A percentile compares a stretch with the other conserved stretches of the same genome.
Conservation (phyloP, 495 filamentous ascomycete genomes). For the Aspergillus olivimuriae region DNA sequence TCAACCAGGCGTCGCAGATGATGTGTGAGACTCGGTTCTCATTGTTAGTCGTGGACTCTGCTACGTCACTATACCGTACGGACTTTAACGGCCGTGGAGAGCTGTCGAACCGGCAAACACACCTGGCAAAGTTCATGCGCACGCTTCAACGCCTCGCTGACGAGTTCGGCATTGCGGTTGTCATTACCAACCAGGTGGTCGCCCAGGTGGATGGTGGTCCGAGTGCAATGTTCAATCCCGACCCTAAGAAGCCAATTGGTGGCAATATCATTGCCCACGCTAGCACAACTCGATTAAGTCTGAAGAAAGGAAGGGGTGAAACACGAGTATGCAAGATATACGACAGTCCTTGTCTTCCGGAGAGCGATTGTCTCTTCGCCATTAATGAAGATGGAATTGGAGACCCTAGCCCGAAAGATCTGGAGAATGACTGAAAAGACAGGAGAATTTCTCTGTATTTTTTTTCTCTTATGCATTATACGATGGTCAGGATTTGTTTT, state of each 20-base stretch:
- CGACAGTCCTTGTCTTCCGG: conserved; percentile 92
- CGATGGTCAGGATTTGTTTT: conserved; percentile 15
- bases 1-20: conserved; percentile 94
- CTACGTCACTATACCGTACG: conserved; percentile 89
- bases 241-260: conserved; percentile 98
- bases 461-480: conserved; percentile 25
- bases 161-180: conserved; percentile 96
- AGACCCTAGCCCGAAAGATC: conserved; percentile 90
- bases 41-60: conserved; percentile 88
- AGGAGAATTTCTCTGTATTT: conserved; percentile 9
- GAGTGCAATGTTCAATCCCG: conserved; percentile 95
- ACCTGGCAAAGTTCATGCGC: conserved; percentile 96
- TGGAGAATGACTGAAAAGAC: conserved; percentile 63
- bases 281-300: conserved; percentile 79
- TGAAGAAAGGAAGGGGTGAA: conserved; percentile 94
- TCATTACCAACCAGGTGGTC: conserved; percentile 98
- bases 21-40: conserved; percentile 99
- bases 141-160: conserved; percentile 90
- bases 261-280: conserved; percentile 98
- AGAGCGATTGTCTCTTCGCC: conserved; percentile 93
- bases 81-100: conserved; percentile 95
- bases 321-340: conserved; percentile 98
- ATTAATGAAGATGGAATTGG: conserved; percentile 96
- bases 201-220: conserved; percentile 96
- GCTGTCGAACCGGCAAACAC: conserved; percentile 79